Conservation (phyloP, 257 asterid genomes). For the Forsythia suspensa region DNA sequence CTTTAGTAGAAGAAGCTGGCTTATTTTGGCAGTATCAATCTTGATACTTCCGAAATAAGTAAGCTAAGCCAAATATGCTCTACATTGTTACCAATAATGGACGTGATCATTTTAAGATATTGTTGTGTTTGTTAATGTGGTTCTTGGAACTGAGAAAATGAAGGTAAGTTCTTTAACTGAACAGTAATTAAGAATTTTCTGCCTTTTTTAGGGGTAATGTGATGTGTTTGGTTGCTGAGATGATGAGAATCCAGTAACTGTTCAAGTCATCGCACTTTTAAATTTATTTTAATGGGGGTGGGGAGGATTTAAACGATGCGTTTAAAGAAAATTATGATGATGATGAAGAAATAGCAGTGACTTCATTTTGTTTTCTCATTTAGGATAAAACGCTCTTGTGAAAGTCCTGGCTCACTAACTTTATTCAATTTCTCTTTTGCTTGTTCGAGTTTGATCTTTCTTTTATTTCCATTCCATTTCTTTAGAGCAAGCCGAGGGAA, state of each 20-base stretch:
- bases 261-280: neutral
- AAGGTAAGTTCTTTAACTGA: neutral
- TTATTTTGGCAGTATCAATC: too few species aligned
- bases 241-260: neutral
- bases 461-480: neutral
- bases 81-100: neutral
- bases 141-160: neutral
- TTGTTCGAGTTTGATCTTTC: neutral
- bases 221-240: neutral
- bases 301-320: too few species aligned
- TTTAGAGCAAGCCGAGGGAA: too few species aligned
- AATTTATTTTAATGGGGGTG: too few species aligned
- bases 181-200: neutral
- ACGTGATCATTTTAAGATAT: neutral
- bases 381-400: neutral
- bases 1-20: too few species aligned
- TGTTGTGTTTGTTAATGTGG: neutral
- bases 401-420: too few species aligned
- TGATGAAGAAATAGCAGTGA: neutral
- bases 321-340: too few species aligned
- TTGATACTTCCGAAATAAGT: too few species aligned
- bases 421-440: too few species aligned
- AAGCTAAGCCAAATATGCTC: too few species aligned
- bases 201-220: neutral
- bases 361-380: neutral